Percentiles rank a stretch among this genome's conserved stretches.
Evolutionary conservation across 306 rosid species (phyloP).

Genomic region (Quercus agrifolia): DNA sequence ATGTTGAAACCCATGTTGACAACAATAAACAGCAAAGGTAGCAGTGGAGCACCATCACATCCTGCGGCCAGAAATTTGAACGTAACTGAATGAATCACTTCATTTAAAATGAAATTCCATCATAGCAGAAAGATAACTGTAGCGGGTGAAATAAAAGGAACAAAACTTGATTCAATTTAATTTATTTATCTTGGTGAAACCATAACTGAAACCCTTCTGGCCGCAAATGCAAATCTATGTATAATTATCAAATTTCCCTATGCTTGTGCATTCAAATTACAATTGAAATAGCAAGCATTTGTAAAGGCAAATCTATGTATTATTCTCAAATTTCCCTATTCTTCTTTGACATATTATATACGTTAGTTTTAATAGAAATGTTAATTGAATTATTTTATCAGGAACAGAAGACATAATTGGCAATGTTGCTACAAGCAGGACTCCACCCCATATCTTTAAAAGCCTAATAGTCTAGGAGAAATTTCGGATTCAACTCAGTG

Average conservation of each 20-base stretch:
- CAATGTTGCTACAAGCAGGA: neutral
- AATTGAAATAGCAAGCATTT: neutral
- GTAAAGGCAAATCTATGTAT: neutral
- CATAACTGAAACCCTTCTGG: too few species aligned
- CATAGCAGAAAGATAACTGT: neutral
- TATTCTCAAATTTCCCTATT: too few species aligned
- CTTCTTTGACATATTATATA: too few species aligned
- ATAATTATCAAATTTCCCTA: too few species aligned
- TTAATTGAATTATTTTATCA: neutral
- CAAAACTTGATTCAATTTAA: too few species aligned
- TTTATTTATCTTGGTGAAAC: too few species aligned
- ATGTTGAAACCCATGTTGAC: conserved; percentile 66
- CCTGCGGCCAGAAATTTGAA: conserved; percentile 26
- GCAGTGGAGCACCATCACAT: conserved; percentile 54
- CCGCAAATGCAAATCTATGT: too few species aligned
- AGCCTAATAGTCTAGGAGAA: neutral
- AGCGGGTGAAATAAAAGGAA: too few species aligned
- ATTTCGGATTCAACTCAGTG: neutral
- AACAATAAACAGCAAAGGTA: conserved; percentile 43
- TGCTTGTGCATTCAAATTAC: neutral
- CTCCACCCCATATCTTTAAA: neutral
- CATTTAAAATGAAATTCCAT: neutral
- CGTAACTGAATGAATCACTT: neutral
- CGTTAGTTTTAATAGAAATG: neutral
- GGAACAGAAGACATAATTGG: neutral